Conservation (phyloP, 2,329 filamentous ascomycete species). For the Gaeumannomyces sp. region DNA sequence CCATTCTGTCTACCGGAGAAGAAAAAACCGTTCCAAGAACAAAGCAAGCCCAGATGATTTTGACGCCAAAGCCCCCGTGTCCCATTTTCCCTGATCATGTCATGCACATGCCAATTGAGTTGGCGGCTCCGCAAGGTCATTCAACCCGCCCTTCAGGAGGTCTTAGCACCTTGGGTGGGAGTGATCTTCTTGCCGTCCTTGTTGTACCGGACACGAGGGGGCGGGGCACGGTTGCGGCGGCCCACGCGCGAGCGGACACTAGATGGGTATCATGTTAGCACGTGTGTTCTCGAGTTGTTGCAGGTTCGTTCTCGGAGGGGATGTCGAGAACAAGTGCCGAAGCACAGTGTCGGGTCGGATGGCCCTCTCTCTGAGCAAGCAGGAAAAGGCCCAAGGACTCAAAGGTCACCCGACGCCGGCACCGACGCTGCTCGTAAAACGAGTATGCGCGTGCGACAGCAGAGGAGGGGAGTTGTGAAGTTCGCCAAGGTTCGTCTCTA, state of each 20-base stretch:
- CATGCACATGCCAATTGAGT: slow-evolving; percentile 4
- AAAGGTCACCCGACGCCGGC: not conserved
- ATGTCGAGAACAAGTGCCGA: not conserved
- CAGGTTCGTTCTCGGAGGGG: not conserved
- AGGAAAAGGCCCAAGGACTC: not conserved
- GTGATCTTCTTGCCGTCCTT: slow-evolving; percentile 99
- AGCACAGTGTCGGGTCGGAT: not conserved
- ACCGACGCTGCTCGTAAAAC: not conserved
- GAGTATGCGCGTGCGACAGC: not conserved
- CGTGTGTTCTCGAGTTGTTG: not conserved
- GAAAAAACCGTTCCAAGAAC: not conserved
- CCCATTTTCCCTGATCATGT: slow-evolving; percentile 7
- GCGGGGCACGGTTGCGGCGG: slow-evolving; percentile 97
- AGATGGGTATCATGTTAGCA: slow-evolving; percentile 32
- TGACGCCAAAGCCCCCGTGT: slow-evolving; percentile 5
- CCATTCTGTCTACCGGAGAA: not conserved
- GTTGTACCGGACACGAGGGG: slow-evolving; percentile 98
- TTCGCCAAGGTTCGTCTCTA: slow-evolving; percentile 37
- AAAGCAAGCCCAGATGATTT: slow-evolving; percentile 8
- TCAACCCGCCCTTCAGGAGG: slow-evolving; percentile 25
- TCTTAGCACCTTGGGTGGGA: slow-evolving; percentile 73
- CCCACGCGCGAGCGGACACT: slow-evolving; percentile 97
- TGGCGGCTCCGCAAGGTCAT: not conserved
- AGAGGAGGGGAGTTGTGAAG: slow-evolving; percentile 11
- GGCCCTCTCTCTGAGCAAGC: not conserved